Conservation (phyloP, 768 basidiomycete species). For the Polyporus arcularius region DNA sequence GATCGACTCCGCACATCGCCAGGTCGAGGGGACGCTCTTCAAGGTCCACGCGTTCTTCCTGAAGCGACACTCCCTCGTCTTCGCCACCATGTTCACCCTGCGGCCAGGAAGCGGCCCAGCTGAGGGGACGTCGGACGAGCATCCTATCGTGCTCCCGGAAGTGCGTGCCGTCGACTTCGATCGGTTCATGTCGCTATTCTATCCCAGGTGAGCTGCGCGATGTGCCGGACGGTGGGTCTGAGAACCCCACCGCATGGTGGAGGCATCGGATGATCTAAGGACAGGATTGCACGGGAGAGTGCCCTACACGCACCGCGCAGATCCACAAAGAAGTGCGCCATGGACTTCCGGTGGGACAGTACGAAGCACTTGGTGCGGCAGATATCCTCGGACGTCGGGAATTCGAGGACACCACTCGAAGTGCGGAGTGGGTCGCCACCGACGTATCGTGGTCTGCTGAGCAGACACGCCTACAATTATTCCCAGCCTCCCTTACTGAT, state of each 20-base stretch:
- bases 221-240: not conserved
- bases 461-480: not conserved
- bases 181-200: constrained; percentile 22
- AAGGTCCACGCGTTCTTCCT: constrained; percentile 25
- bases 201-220: constrained; percentile 20
- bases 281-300: too few relatives aligned
- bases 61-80: constrained; percentile 16
- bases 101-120: not conserved
- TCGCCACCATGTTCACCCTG: constrained; percentile 21
- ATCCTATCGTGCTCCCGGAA: constrained; percentile 15
- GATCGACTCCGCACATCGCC: not conserved
- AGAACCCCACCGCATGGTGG: not conserved
- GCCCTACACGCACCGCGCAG: too few relatives aligned
- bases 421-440: too few relatives aligned
- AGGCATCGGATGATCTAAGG: not conserved
- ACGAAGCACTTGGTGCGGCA: too few relatives aligned
- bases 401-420: too few relatives aligned
- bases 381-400: too few relatives aligned
- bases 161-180: constrained; percentile 21
- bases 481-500: not conserved
- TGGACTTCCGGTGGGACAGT: too few relatives aligned
- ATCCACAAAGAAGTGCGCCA: too few relatives aligned
- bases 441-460: too few relatives aligned
- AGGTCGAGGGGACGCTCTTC: constrained; percentile 24
- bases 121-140: constrained; percentile 18